Evolutionary conservation across 2,329 filamentous ascomycete species (phyloP).

Genomic region (Penicillium sp.): DNA sequence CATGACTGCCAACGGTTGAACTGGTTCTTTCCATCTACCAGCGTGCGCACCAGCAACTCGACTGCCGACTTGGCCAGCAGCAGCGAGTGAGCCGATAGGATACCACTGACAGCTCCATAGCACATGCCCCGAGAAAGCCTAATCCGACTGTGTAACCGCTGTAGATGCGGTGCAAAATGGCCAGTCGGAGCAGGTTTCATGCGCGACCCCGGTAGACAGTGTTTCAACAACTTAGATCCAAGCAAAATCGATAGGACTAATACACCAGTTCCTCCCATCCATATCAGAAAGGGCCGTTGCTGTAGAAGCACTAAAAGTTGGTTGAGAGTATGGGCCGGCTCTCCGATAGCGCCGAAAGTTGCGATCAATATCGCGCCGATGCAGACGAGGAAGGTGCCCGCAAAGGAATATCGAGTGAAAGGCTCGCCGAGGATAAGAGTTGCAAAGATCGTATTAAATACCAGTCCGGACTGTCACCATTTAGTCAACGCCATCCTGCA

Average conservation of each 20-base stretch:
- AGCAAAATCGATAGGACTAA: conserved; percentile 65
- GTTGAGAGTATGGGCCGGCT: conserved; percentile 79
- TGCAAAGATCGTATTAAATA: conserved; percentile 98
- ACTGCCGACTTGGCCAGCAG: conserved; percentile 95
- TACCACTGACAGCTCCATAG: conserved; percentile 86
- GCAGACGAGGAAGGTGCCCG: conserved; percentile 83
- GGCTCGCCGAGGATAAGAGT: conserved; percentile 87
- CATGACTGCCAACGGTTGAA: conserved; percentile 95
- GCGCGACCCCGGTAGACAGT: conserved; percentile 31
- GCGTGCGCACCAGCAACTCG: conserved; percentile 81
- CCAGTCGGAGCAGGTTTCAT: conserved; percentile 43
- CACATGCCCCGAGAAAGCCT: conserved; percentile 75
- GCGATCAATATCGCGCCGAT: conserved; percentile 86
- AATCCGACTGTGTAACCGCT: conserved; percentile 54
- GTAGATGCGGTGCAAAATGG: conserved; percentile 23
- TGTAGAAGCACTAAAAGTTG: conserved; percentile 74
- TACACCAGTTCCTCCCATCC: conserved; percentile 77
- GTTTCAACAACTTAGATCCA: conserved; percentile 47
- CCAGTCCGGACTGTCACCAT: conserved; percentile 64
- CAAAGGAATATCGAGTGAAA: conserved; percentile 88
- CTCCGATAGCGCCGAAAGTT: conserved; percentile 86
- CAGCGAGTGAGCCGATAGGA: conserved; percentile 87
- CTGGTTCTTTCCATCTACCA: conserved; percentile 81
- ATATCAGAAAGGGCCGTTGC: conserved; percentile 70
- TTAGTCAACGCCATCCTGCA: conserved; percentile 6